These are phyloP conservation scores for Neurospora tetrasperma DNA, from an alignment of 495 filamentous ascomycete genomes.

Conservation along the genomic window DNA sequence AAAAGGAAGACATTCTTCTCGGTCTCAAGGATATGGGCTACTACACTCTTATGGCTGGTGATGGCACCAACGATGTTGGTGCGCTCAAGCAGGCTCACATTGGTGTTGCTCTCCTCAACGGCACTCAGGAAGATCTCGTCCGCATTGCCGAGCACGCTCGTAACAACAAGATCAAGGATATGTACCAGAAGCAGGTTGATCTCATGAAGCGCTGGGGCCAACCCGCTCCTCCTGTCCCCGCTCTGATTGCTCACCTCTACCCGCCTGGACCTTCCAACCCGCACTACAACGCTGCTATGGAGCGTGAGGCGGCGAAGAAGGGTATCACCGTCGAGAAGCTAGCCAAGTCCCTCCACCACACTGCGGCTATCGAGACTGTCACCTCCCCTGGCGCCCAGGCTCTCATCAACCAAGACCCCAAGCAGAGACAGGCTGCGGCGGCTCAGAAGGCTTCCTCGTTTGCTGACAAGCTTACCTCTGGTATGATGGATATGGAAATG, in stretches of 20 bases:
- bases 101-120: slow-evolving; percentile 91
- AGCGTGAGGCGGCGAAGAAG: slow-evolving; percentile 69
- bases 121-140: slow-evolving; percentile 79
- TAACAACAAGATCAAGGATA: slow-evolving; percentile 92
- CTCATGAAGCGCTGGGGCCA: slow-evolving; percentile 94
- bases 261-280: slow-evolving; percentile 86
- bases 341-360: slow-evolving; percentile 29
- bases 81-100: slow-evolving; percentile 98
- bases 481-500: slow-evolving; percentile 84
- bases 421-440: slow-evolving; percentile 52
- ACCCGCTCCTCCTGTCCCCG: slow-evolving; percentile 77
- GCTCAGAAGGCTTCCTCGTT: slow-evolving; percentile 62
- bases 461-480: slow-evolving; percentile 76
- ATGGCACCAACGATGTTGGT: slow-evolving; percentile 97
- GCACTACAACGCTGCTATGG: slow-evolving; percentile 89
- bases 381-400: slow-evolving; percentile 63
- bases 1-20: slow-evolving; percentile 96
- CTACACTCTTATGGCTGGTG: slow-evolving; percentile 97
- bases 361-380: slow-evolving; percentile 46
- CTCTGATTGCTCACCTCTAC: slow-evolving; percentile 87
- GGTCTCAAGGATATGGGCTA: slow-evolving; percentile 94
- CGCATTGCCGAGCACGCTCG: slow-evolving; percentile 88
- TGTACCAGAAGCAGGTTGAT: slow-evolving; percentile 89
- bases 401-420: slow-evolving; percentile 45
- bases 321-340: slow-evolving; percentile 40